These are phyloP conservation scores for Saccharomyces hybrid DNA, from an alignment of 1,139 yeast genomes.

Conservation along the genomic window DNA sequence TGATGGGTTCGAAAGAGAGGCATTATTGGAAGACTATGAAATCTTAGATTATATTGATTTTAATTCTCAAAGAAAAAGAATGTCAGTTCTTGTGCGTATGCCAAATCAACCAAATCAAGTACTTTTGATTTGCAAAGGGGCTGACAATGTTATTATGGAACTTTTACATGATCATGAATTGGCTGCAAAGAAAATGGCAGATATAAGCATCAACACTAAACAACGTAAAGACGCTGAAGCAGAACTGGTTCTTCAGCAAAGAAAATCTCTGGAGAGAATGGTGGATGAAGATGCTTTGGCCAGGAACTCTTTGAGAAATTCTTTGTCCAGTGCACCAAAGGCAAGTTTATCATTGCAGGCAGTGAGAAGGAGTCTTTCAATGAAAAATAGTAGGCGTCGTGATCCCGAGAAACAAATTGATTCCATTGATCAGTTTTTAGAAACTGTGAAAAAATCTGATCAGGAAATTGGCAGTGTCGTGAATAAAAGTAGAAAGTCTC, in stretches of 20 bases:
- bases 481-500: constrained; percentile 51
- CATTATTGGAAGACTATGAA: constrained; percentile 61
- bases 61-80: constrained; percentile 80
- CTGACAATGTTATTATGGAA: constrained; percentile 87
- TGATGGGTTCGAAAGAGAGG: constrained; percentile 59
- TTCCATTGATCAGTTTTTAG: constrained; percentile 52
- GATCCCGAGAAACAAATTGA: constrained; percentile 36
- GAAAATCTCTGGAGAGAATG: constrained; percentile 31
- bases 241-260: constrained; percentile 56
- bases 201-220: constrained; percentile 51
- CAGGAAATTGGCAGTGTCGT: constrained; percentile 56
- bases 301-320: constrained; percentile 15
- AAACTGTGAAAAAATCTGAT: constrained; percentile 41
- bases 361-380: constrained; percentile 25
- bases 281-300: constrained; percentile 17
- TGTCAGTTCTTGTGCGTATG: constrained; percentile 78
- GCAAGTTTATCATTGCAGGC: constrained; percentile 35
- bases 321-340: constrained; percentile 20
- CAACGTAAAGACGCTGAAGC: constrained; percentile 77
- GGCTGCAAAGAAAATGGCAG: constrained; percentile 57
- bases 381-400: constrained; percentile 12
- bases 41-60: constrained; percentile 79
- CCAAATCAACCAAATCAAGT: constrained; percentile 62
- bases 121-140: constrained; percentile 85
- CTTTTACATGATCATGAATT: constrained; percentile 50